These are phyloP conservation scores for Pyricularia grisea DNA, from an alignment of 2,329 filamentous ascomycete genomes.

Conservation along the genomic window DNA sequence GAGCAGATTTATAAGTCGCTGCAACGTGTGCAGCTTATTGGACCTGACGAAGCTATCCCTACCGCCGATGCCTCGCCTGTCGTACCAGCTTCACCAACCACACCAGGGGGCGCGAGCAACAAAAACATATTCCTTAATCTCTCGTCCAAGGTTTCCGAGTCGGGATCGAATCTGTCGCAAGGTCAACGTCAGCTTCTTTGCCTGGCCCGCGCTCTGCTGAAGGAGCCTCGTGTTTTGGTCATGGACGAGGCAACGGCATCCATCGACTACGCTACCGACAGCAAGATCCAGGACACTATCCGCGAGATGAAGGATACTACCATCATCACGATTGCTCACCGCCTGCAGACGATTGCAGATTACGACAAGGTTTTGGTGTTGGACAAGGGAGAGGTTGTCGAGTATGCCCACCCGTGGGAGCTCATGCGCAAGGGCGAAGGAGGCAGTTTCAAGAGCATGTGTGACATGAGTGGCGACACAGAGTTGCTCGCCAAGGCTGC, in stretches of 20 bases:
- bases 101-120: constrained; percentile 59
- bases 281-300: constrained; percentile 64
- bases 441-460: constrained; percentile 56
- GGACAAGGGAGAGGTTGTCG: constrained; percentile 78
- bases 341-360: constrained; percentile 92
- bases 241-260: constrained; percentile 28
- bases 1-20: neutral
- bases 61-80: constrained; percentile 6
- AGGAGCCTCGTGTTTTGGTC: constrained; percentile 46
- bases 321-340: constrained; percentile 92
- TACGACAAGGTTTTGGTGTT: constrained; percentile 96
- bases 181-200: constrained; percentile 44
- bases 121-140: constrained; percentile 64
- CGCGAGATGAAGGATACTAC: constrained; percentile 78
- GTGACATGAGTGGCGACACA: constrained; percentile 52
- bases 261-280: constrained; percentile 65
- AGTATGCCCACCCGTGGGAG: constrained; percentile 85
- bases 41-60: constrained; percentile 12
- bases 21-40: neutral
- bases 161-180: constrained; percentile 84
- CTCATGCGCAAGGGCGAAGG: constrained; percentile 60
- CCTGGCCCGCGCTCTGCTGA: constrained; percentile 46
- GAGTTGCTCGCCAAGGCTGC: constrained; percentile 41
- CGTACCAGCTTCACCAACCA: constrained; percentile 19
- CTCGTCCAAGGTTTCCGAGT: constrained; percentile 76